Evolutionary conservation across 192 early-diverging fungal genomes (phyloP).

Genomic region (Podochytrium sp.): DNA sequence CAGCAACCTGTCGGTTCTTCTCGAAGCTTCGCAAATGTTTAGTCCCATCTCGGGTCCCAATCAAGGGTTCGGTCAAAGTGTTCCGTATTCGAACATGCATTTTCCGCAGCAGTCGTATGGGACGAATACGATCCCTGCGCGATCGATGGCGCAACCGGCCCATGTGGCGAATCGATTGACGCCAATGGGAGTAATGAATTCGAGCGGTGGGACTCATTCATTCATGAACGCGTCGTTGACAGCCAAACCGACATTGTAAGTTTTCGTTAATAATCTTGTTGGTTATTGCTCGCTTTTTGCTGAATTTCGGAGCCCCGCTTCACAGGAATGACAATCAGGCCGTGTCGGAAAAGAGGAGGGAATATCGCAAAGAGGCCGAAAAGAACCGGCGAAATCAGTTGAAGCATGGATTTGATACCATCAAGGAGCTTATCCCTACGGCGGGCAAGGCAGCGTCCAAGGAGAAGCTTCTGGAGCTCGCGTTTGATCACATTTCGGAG

Average conservation of each 20-base stretch:
- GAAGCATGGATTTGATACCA: background rate
- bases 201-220: background rate
- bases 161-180: background rate
- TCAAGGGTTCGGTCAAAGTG: too few relatives aligned
- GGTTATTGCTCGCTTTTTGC: background rate
- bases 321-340: background rate
- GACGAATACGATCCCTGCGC: too few relatives aligned
- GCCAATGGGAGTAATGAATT: background rate
- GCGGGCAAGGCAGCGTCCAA: background rate
- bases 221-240: too few relatives aligned
- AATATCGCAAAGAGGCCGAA: constrained; percentile 19
- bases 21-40: background rate
- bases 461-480: constrained; percentile 8
- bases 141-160: too few relatives aligned
- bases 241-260: background rate
- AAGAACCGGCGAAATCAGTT: background rate
- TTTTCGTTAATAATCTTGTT: background rate
- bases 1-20: too few relatives aligned
- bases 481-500: constrained; percentile 9
- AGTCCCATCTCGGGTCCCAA: background rate
- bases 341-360: background rate
- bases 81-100: too few relatives aligned
- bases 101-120: too few relatives aligned
- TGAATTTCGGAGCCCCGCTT: background rate
- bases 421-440: background rate